These are phyloP conservation scores for Asterophora lycoperdoides DNA, from an alignment of 768 basidiomycete species.

Conservation along the genomic window DNA sequence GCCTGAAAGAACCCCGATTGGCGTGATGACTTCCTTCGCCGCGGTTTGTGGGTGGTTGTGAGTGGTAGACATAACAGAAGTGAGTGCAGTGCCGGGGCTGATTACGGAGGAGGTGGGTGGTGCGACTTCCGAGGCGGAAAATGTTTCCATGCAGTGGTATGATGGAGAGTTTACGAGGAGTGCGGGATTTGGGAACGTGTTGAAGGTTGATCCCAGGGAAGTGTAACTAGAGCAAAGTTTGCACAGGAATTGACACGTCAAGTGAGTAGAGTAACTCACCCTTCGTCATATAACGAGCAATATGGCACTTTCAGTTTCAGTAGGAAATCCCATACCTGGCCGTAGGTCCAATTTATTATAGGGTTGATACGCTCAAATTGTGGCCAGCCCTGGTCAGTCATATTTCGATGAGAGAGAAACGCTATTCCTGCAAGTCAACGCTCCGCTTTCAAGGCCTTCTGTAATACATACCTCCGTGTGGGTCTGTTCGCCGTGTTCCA, in stretches of 20 bases:
- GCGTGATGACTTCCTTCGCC: conserved; percentile 18
- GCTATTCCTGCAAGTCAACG: conserved; percentile 37
- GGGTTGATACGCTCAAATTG: conserved; percentile 88
- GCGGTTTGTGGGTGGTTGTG: conserved; percentile 11
- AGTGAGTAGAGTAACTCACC: conserved; percentile 44
- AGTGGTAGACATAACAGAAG: conserved; percentile 23
- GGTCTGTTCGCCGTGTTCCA: conserved; percentile 86
- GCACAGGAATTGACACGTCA: not conserved
- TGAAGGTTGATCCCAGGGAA: conserved; percentile 91
- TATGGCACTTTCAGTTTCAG: conserved; percentile 73
- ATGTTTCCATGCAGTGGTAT: conserved; percentile 2
- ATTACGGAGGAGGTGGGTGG: conserved; percentile 21
- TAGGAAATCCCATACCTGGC: conserved; percentile 86
- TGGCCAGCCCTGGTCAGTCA: conserved; percentile 91
- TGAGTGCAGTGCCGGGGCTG: conserved; percentile 20
- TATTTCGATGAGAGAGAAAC: conserved; percentile 64
- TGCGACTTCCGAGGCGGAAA: conserved; percentile 6
- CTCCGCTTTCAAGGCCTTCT: not conserved
- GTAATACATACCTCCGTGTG: conserved; percentile 77
- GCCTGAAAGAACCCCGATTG: conserved; percentile 26
- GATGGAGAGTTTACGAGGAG: conserved; percentile 39
- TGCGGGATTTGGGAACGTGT: conserved; percentile 91
- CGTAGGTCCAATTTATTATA: conserved; percentile 93
- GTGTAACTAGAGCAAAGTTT: conserved; percentile 68
- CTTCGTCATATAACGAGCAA: conserved; percentile 86